phyloP scores from a whole-genome alignment of 495 filamentous ascomycete genomes.

The Trichoderma parareesei region DNA sequence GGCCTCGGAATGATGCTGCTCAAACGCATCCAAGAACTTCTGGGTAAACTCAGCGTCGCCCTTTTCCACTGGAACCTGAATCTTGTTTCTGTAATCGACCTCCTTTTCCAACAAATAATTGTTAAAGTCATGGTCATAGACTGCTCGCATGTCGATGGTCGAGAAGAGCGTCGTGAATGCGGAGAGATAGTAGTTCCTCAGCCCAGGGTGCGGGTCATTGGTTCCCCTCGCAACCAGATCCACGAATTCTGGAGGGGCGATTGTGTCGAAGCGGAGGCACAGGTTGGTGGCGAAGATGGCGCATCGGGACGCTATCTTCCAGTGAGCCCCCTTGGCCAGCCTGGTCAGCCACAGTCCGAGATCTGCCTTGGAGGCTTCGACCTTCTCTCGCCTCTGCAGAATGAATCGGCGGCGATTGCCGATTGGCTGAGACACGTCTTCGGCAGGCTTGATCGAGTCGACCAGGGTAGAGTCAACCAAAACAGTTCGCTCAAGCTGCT shows the following conservation, averaged over 20 bases:
- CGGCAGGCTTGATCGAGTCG: slow-evolving; percentile 62
- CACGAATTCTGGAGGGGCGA: slow-evolving; percentile 72
- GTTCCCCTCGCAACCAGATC: slow-evolving; percentile 78
- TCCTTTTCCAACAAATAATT: slow-evolving; percentile 76
- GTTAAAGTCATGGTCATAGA: slow-evolving; percentile 76
- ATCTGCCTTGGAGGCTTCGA: slow-evolving; percentile 75
- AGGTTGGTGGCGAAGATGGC: slow-evolving; percentile 83
- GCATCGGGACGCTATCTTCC: slow-evolving; percentile 88
- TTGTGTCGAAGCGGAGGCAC: slow-evolving; percentile 78
- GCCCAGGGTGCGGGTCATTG: slow-evolving; percentile 80
- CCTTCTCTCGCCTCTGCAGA: slow-evolving; percentile 58
- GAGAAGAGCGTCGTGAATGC: slow-evolving; percentile 74
- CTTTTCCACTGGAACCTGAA: slow-evolving; percentile 59
- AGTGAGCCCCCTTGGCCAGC: slow-evolving; percentile 70
- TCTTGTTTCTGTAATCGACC: slow-evolving; percentile 56
- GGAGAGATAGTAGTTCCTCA: slow-evolving; percentile 72
- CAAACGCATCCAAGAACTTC: slow-evolving; percentile 69
- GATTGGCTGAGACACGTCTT: slow-evolving; percentile 57
- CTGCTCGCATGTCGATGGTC: slow-evolving; percentile 74
- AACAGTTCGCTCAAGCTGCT: slow-evolving; percentile 75
- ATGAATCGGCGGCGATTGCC: slow-evolving; percentile 60
- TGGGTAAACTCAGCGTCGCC: slow-evolving; percentile 72
- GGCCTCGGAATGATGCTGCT: slow-evolving; percentile 54
- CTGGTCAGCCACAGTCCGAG: slow-evolving; percentile 75
- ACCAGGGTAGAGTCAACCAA: slow-evolving; percentile 70